Conservation (phyloP, 768 basidiomycete genomes). For the Mycena vulgaris region DNA sequence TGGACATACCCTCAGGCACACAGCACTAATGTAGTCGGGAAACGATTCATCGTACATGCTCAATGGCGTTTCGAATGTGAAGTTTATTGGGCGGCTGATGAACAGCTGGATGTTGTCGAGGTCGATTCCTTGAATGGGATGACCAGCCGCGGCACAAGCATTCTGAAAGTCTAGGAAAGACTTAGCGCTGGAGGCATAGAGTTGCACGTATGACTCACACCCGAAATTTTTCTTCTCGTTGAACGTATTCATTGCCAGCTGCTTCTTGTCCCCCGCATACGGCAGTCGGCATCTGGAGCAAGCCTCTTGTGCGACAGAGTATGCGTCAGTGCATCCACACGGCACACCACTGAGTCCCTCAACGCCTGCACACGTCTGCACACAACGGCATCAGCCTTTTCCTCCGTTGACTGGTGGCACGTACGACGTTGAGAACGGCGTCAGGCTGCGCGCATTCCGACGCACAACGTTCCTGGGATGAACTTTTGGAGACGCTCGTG, state of each 20-base stretch:
- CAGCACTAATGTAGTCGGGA: neutral
- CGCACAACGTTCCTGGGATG: neutral
- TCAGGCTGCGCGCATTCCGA: neutral
- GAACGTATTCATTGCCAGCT: neutral
- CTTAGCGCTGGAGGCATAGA: no score
- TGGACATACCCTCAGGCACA: neutral
- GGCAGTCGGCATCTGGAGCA: slow-evolving; percentile 8
- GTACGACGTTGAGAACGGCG: neutral
- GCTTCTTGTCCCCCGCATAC: neutral
- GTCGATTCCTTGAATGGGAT: neutral
- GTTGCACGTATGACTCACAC: neutral
- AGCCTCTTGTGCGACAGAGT: neutral
- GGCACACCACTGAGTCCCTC: neutral
- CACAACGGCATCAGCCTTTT: no score
- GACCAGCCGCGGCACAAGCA: neutral
- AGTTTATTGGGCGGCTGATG: neutral
- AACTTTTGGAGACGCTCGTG: neutral
- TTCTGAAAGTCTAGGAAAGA: neutral
- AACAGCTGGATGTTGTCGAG: slow-evolving; percentile 1
- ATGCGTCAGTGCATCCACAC: slow-evolving; percentile 13
- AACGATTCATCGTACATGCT: neutral
- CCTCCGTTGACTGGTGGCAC: no score
- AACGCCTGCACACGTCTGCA: neutral
- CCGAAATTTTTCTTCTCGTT: neutral
- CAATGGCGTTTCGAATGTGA: neutral